Conservation (phyloP, 129 eudicot genomes). For the Centaurea solstitialis region DNA sequence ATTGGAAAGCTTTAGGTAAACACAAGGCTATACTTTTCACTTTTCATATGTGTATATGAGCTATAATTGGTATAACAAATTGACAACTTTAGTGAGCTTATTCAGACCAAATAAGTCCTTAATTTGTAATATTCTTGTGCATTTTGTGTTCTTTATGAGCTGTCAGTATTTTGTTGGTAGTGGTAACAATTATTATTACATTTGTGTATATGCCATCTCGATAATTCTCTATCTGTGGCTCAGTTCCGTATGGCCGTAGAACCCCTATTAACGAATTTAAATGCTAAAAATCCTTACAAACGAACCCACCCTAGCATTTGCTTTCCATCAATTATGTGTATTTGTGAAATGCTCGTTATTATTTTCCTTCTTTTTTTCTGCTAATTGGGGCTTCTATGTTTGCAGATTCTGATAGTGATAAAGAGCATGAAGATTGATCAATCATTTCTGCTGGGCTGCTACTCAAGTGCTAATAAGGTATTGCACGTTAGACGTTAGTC, state of each 20-base stretch:
- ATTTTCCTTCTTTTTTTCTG: neutral
- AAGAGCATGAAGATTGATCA: slow-evolving; percentile 82
- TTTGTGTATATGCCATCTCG: neutral
- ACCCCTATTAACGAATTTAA: neutral
- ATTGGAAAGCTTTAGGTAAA: neutral
- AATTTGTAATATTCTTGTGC: neutral
- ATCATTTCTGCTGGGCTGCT: slow-evolving; percentile 14
- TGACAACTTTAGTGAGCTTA: neutral
- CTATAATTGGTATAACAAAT: neutral
- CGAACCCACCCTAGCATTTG: neutral
- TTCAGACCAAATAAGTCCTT: neutral
- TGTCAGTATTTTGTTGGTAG: neutral
- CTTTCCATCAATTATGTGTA: neutral
- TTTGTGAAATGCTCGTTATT: neutral
- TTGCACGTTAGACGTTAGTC: neutral
- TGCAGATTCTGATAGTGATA: slow-evolving; percentile 82
- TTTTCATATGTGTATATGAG: neutral
- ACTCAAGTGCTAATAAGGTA: slow-evolving; percentile 29
- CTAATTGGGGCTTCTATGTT: neutral
- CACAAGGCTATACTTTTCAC: neutral
- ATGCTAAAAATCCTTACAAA: neutral
- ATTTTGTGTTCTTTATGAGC: neutral
- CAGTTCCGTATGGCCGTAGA: neutral
- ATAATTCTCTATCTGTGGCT: neutral
- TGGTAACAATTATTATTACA: neutral